Evolutionary conservation across 441 rosid genomes (phyloP), one percentile per base, ranked within the genome.

Genomic region (Pelargonium myrrhifolium): DNA sequence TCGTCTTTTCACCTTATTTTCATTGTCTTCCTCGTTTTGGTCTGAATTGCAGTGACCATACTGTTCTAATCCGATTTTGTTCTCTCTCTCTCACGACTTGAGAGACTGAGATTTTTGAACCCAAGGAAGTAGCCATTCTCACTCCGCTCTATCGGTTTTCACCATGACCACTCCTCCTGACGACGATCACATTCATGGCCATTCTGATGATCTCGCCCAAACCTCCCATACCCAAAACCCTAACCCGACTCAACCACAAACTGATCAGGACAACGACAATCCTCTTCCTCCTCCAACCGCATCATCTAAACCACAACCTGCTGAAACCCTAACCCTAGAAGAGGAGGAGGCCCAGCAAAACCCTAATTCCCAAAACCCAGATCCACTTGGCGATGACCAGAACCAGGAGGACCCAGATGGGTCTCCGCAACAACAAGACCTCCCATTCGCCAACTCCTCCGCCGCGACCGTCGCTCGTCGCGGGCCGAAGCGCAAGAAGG

Each of bases 401-500:
- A 22, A 11, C 9, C 67, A 45, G n/a, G 72, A 43, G 14, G 43
- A 60, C 39, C 26, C 18, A 20, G 63, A 12, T 53, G 60, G 24
- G 58, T 17, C 60, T 53, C 60, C 60, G 60, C 56, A 15, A 14
- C 56, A 6, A 11, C 60, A 21, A 18, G 60, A 53, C 9, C 60
- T 4, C 60, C 8, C 3, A 53, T 21, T 18, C 66, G 17, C 64
- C 64, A 2, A 51, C 59, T 22, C 58, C 9, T 6, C 35, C 39
- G 5, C 55, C 67, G 0, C 71, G 1, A 42, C 39, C 14, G 60
- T 7, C n/a, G 4, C 55, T 31, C 76, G 84, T 56, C 85, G 90
- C 47, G 85, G 80, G 39, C 24, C 68, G 45, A 82, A 80, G 74
- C 62, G 83, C 18, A 80, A 77, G 81, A 81, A 88, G 70, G 39